Conservation (phyloP, 805 yeast genomes). For the Candida sanyiensis region DNA sequence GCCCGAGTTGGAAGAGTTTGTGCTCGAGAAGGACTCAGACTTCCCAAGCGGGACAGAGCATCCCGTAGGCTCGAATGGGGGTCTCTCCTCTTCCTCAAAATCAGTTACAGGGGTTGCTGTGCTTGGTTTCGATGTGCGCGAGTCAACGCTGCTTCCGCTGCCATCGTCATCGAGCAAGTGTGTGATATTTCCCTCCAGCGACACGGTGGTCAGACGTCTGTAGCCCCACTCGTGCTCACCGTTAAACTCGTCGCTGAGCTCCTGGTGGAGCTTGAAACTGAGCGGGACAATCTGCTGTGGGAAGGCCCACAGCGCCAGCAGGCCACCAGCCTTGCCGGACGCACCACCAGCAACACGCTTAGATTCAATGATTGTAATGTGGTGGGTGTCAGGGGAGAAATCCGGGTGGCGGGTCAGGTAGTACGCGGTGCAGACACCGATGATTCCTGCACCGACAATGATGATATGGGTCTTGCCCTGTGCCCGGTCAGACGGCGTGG, state of each 20-base stretch:
- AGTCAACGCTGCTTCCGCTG: constrained; percentile 25
- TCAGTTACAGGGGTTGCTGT: constrained; percentile 7
- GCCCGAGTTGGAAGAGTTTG: constrained; percentile 8
- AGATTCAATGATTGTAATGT: constrained; percentile 81
- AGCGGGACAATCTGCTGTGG: constrained; percentile 91
- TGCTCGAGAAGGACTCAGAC: constrained; percentile 3
- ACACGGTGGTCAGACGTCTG: constrained; percentile 78
- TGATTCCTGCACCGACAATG: constrained; percentile 92
- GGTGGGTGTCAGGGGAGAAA: constrained; percentile 65
- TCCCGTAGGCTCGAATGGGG: constrained; percentile 18
- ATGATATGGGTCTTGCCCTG: constrained; percentile 69
- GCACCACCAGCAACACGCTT: constrained; percentile 97
- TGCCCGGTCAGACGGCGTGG: constrained; percentile 25
- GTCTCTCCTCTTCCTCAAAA: constrained; percentile 20
- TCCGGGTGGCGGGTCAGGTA: constrained; percentile 78
- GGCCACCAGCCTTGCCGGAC: constrained; percentile 95
- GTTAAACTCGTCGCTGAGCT: constrained; percentile 66
- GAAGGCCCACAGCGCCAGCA: constrained; percentile 93
- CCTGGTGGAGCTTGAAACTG: constrained; percentile 79
- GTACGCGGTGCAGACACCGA: constrained; percentile 93
- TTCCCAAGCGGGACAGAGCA: constrained; percentile 12
- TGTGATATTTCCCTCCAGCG: constrained; percentile 76
- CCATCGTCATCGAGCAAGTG: constrained; percentile 21
- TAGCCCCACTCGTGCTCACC: constrained; percentile 95
- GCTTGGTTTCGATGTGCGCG: constrained; percentile 12